phyloP scores from a whole-genome alignment of 169 alveolate genomes.

The Sarcocystis neurona region DNA sequence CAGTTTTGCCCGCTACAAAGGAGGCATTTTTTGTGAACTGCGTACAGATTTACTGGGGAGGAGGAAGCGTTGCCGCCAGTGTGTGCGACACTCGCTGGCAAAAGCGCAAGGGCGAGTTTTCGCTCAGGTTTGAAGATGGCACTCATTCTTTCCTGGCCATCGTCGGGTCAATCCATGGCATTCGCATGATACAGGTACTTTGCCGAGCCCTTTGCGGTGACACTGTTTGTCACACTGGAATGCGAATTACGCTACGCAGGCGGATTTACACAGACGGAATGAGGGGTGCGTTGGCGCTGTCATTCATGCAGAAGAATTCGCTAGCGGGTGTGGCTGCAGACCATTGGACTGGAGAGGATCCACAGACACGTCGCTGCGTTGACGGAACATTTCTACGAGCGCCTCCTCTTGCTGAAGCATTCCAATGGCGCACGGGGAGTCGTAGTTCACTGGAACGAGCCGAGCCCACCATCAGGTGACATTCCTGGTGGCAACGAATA shows the following conservation, averaged over 20 bases:
- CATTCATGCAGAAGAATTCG: too few species aligned
- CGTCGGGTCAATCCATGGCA: slow-evolving; percentile 67
- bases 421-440: slow-evolving; percentile 44
- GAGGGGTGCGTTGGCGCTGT: too few species aligned
- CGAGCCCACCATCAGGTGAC: slow-evolving; percentile 37
- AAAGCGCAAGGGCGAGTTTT: slow-evolving; percentile 57
- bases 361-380: slow-evolving; percentile 66
- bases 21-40: neutral
- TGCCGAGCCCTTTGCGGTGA: too few species aligned
- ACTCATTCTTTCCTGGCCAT: slow-evolving; percentile 71
- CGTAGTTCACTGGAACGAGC: slow-evolving; percentile 20
- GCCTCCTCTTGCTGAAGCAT: slow-evolving; percentile 33
- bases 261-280: too few species aligned
- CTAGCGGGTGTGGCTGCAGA: neutral
- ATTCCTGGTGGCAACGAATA: too few species aligned
- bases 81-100: slow-evolving; percentile 70
- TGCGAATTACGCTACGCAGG: too few species aligned
- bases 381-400: slow-evolving; percentile 42
- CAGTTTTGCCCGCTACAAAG: neutral
- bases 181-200: slow-evolving; percentile 56
- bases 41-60: slow-evolving; percentile 68
- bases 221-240: too few species aligned
- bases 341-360: slow-evolving; percentile 66
- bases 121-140: slow-evolving; percentile 70
- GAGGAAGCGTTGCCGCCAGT: slow-evolving; percentile 71